A percentile compares a stretch with the other conserved stretches of the same genome.
Evolutionary conservation across 2,329 filamentous ascomycete genomes (phyloP).

Genomic region (Aotearoamyces nothofagi): DNA sequence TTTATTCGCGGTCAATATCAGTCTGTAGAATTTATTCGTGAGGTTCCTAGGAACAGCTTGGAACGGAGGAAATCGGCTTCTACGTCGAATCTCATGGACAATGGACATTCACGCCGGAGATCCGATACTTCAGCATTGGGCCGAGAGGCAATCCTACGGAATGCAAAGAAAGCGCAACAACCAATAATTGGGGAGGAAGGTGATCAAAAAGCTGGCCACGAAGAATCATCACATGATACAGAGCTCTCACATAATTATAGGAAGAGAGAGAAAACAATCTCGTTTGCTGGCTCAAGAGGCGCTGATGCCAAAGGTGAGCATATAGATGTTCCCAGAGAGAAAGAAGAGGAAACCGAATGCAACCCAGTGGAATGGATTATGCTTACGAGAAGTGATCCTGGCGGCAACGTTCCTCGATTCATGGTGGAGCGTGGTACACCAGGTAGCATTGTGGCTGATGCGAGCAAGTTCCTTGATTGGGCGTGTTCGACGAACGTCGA

Average conservation of each 20-base stretch:
- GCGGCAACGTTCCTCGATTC: slow-evolving; percentile 55
- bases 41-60: slow-evolving; percentile 60
- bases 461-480: slow-evolving; percentile 56
- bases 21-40: slow-evolving; percentile 79
- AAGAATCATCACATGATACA: slow-evolving; percentile 6
- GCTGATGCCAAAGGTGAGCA: slow-evolving; percentile 21
- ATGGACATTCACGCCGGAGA: slow-evolving; percentile 18
- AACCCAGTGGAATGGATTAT: slow-evolving; percentile 64
- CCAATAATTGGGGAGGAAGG: slow-evolving; percentile 6
- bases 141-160: slow-evolving; percentile 28
- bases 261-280: slow-evolving; percentile 24
- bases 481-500: slow-evolving; percentile 29
- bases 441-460: slow-evolving; percentile 46
- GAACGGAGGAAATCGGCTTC: slow-evolving; percentile 26
- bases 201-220: slow-evolving; percentile 6
- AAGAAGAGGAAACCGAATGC: slow-evolving; percentile 30
- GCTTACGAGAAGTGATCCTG: slow-evolving; percentile 59
- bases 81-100: slow-evolving; percentile 25
- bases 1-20: slow-evolving; percentile 81
- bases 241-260: slow-evolving; percentile 11
- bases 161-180: slow-evolving; percentile 18
- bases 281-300: slow-evolving; percentile 24
- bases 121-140: slow-evolving; percentile 17
- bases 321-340: slow-evolving; percentile 18
- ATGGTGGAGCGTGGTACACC: slow-evolving; percentile 59